Percentiles rank a stretch among this genome's conserved stretches.
These are phyloP conservation scores for Agrocybe pediades DNA, from an alignment of 768 basidiomycete species.

Conservation along the genomic window DNA sequence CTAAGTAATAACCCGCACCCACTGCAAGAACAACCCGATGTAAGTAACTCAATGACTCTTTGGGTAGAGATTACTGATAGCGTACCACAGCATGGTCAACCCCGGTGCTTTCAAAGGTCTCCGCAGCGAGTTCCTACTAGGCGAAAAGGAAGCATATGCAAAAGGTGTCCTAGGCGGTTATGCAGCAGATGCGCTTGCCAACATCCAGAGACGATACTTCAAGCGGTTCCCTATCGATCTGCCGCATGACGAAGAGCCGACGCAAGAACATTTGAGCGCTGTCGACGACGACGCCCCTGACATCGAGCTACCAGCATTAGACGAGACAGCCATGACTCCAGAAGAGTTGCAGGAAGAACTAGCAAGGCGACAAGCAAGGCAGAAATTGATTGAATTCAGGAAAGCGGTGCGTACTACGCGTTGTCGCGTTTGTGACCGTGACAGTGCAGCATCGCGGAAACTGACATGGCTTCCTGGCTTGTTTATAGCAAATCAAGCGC, in stretches of 20 bases:
- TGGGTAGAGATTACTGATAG: neutral
- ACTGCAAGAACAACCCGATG: no score
- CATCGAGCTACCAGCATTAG: neutral
- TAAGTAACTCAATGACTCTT: neutral
- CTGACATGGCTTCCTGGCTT: neutral
- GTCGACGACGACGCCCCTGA: conserved; percentile 1
- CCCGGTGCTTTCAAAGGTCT: neutral
- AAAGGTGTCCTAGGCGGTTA: neutral
- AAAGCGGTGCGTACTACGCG: neutral
- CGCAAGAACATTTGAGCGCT: neutral
- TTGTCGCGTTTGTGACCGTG: neutral
- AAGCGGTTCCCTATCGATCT: conserved; percentile 1
- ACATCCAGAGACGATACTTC: conserved; percentile 3
- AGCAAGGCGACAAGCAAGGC: neutral
- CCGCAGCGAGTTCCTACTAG: neutral
- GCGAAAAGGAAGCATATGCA: neutral
- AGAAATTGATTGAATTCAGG: neutral
- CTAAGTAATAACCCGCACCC: no score
- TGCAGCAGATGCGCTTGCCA: neutral
- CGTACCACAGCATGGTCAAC: neutral
- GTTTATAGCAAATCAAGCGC: conserved; percentile 17
- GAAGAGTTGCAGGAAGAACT: neutral
- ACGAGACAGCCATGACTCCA: neutral
- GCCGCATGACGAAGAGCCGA: neutral
- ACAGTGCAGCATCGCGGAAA: neutral